Conservation (phyloP, 352 stramenopile species). For the Pythium dissotocum region DNA sequence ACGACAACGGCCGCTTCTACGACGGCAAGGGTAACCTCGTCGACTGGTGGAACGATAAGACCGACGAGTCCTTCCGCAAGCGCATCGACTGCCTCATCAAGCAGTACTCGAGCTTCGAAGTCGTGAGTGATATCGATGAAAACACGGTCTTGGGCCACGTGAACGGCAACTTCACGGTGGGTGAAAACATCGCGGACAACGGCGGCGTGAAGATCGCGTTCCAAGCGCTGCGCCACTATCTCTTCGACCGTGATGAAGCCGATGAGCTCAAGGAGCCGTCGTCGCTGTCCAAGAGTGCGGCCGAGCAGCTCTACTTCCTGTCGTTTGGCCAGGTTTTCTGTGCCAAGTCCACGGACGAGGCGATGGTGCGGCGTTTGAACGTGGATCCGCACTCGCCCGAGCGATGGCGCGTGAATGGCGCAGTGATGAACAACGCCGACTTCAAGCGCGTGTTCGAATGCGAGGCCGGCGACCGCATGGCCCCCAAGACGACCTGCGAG, state of each 20-base stretch:
- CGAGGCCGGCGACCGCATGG: slow-evolving; percentile 56
- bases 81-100: slow-evolving; percentile 64
- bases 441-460: slow-evolving; percentile 69
- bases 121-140: slow-evolving; percentile 42
- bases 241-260: slow-evolving; percentile 32
- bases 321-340: slow-evolving; percentile 80
- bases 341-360: slow-evolving; percentile 57
- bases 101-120: slow-evolving; percentile 55
- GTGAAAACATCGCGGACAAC: slow-evolving; percentile 87
- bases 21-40: slow-evolving; percentile 88
- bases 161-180: slow-evolving; percentile 77
- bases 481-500: slow-evolving; percentile 64
- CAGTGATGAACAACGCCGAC: slow-evolving; percentile 74
- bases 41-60: slow-evolving; percentile 92
- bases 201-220: slow-evolving; percentile 77
- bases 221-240: slow-evolving; percentile 49
- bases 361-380: slow-evolving; percentile 46
- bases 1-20: slow-evolving; percentile 91
- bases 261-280: slow-evolving; percentile 22
- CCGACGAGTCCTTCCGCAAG: slow-evolving; percentile 67
- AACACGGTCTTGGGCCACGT: slow-evolving; percentile 56
- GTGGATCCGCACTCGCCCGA: slow-evolving; percentile 68
- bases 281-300: slow-evolving; percentile 23
- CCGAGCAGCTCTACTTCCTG: slow-evolving; percentile 76
- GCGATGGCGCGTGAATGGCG: slow-evolving; percentile 77